Percentiles rank a stretch among this genome's conserved stretches.
Evolutionary conservation across 352 stramenopile genomes (phyloP).

Genomic region (Pythium monospermum): DNA sequence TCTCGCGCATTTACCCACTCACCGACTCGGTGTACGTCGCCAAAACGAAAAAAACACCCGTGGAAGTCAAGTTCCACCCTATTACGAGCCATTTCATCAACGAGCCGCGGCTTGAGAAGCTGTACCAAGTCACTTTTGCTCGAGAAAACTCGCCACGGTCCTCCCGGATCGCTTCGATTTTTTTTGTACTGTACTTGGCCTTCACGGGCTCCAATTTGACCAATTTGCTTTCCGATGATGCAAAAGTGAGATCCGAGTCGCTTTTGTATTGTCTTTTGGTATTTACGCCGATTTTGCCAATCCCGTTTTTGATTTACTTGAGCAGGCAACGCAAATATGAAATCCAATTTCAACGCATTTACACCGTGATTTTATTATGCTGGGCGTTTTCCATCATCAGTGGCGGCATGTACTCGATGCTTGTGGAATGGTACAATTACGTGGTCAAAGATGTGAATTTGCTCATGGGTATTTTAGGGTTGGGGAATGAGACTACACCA

Average conservation of each 20-base stretch:
- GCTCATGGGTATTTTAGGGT: constrained; percentile 52
- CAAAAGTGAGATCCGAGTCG: constrained; percentile 41
- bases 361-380: constrained; percentile 57
- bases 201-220: constrained; percentile 70
- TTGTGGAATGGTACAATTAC: constrained; percentile 79
- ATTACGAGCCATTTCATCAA: constrained; percentile 70
- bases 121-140: constrained; percentile 81
- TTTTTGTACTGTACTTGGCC: constrained; percentile 67
- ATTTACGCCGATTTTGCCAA: constrained; percentile 58
- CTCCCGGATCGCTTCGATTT: constrained; percentile 52
- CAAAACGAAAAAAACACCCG: constrained; percentile 68
- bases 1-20: constrained; percentile 71
- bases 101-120: constrained; percentile 62
- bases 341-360: constrained; percentile 69
- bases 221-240: constrained; percentile 61
- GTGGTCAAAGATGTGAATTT: constrained; percentile 61
- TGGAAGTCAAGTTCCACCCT: constrained; percentile 75
- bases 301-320: constrained; percentile 64
- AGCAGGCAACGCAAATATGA: constrained; percentile 57
- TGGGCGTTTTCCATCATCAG: constrained; percentile 73
- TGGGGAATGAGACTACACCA: constrained; percentile 26
- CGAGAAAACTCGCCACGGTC: constrained; percentile 67
- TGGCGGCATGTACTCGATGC: constrained; percentile 78
- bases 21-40: constrained; percentile 64
- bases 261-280: constrained; percentile 64